These are phyloP conservation scores for Seiridium unicorne DNA, from an alignment of 2,329 filamentous ascomycete species.

Conservation along the genomic window DNA sequence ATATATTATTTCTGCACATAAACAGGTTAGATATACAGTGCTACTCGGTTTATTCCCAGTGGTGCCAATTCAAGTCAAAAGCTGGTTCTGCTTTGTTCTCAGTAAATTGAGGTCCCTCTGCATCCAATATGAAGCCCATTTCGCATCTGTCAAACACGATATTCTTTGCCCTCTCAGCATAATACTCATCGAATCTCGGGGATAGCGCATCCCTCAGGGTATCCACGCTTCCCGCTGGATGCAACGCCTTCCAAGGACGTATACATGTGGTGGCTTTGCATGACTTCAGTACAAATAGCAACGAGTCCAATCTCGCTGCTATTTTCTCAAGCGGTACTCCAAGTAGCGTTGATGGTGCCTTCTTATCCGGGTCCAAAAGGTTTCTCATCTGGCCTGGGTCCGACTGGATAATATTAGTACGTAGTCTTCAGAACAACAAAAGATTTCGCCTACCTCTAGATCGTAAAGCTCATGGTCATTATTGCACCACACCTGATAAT, in stretches of 20 bases:
- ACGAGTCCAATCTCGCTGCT: slow-evolving; percentile 40
- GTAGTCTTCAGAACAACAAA: neutral
- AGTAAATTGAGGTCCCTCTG: slow-evolving; percentile 6
- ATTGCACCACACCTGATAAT: slow-evolving; percentile 49
- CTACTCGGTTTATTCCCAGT: neutral
- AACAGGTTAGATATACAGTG: no score
- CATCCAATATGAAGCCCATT: slow-evolving; percentile 5
- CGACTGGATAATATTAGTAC: slow-evolving; percentile 7
- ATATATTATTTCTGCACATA: no score
- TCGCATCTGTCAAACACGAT: slow-evolving; percentile 46
- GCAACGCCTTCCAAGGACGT: slow-evolving; percentile 44
- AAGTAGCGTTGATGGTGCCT: neutral
- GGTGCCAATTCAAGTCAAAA: neutral
- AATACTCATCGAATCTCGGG: slow-evolving; percentile 41
- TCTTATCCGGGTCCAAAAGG: slow-evolving; percentile 37
- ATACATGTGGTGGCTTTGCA: slow-evolving; percentile 44
- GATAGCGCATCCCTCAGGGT: slow-evolving; percentile 42
- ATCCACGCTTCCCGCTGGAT: slow-evolving; percentile 41
- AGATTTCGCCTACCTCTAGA: slow-evolving; percentile 39
- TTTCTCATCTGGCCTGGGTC: slow-evolving; percentile 26
- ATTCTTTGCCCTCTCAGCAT: slow-evolving; percentile 31
- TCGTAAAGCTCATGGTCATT: slow-evolving; percentile 58
- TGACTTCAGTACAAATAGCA: slow-evolving; percentile 49
- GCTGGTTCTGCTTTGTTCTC: neutral
- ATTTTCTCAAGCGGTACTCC: slow-evolving; percentile 27